A percentile compares a stretch with the other conserved stretches of the same genome.
phyloP scores from a whole-genome alignment of 768 basidiomycete genomes.

The Astraeus odoratus region DNA sequence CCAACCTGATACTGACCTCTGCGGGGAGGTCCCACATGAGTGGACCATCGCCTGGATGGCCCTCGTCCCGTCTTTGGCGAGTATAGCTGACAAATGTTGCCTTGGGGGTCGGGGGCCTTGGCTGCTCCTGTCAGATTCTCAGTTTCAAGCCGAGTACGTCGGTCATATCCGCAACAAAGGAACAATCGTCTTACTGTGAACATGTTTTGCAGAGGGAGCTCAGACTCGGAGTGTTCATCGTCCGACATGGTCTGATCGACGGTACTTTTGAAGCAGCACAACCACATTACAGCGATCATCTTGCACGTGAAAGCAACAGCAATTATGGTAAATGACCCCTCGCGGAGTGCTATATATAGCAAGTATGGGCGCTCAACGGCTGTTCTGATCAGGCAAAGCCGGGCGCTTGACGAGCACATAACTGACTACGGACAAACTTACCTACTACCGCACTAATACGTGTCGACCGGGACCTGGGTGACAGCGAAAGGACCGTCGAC shows the following conservation, averaged over 20 bases:
- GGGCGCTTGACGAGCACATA: too few relatives aligned
- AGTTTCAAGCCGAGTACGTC: not conserved
- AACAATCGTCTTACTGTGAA: slow-evolving; percentile 40
- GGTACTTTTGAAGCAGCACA: too few relatives aligned
- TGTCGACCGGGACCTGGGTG: too few relatives aligned
- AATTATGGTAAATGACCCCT: too few relatives aligned
- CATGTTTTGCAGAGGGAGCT: slow-evolving; percentile 35
- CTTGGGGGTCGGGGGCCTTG: slow-evolving; percentile 61
- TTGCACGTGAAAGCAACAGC: too few relatives aligned
- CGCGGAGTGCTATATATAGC: too few relatives aligned
- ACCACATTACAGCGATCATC: too few relatives aligned
- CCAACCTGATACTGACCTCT: slow-evolving; percentile 55
- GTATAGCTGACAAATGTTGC: slow-evolving; percentile 47
- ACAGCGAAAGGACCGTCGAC: not conserved
- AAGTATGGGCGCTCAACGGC: too few relatives aligned
- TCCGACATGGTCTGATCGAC: slow-evolving; percentile 6
- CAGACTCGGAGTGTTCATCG: slow-evolving; percentile 25
- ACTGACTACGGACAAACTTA: too few relatives aligned
- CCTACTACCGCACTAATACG: too few relatives aligned
- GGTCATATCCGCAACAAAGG: not conserved
- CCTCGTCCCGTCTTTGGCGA: slow-evolving; percentile 27
- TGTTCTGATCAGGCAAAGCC: too few relatives aligned
- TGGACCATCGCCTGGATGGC: slow-evolving; percentile 26
- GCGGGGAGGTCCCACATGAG: too few relatives aligned
- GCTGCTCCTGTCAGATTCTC: slow-evolving; percentile 39